Percentiles rank a stretch among this genome's conserved stretches.
These are phyloP conservation scores for Phytophthora nicotianae DNA, from an alignment of 352 stramenopile genomes.

Conservation along the genomic window DNA sequence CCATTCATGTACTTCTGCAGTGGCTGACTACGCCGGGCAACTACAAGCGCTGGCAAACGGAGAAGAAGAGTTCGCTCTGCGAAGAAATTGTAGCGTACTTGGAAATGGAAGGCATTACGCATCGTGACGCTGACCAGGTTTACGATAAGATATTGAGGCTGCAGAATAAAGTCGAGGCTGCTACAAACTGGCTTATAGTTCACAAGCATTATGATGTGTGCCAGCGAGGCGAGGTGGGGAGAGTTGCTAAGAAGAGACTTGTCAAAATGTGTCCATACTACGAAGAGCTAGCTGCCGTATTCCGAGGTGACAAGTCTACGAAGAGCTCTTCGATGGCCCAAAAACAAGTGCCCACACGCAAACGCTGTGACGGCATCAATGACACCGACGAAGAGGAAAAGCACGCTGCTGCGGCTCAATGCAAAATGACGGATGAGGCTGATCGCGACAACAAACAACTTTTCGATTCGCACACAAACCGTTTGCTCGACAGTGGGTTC, in stretches of 20 bases:
- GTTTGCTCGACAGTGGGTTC: constrained; percentile 34
- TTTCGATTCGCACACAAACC: background rate
- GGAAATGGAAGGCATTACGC: constrained; percentile 2
- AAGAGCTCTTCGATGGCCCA: background rate
- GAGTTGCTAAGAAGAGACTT: background rate
- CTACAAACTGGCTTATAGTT: constrained; percentile 8
- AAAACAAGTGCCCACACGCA: background rate
- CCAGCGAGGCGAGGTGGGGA: background rate
- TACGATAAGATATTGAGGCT: background rate
- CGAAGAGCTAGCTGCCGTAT: constrained; percentile 1
- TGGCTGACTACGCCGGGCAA: constrained; percentile 8
- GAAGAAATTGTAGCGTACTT: constrained; percentile 1
- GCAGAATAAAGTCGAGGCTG: background rate
- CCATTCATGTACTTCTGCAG: constrained; percentile 2
- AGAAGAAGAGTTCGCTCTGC: background rate
- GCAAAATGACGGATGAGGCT: background rate
- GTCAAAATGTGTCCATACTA: constrained; percentile 10
- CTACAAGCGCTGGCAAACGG: constrained; percentile 6
- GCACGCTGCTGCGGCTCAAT: background rate
- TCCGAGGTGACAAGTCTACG: background rate
- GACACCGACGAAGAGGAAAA: background rate
- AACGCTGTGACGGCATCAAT: background rate
- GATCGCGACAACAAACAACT: background rate
- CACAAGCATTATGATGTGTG: background rate
- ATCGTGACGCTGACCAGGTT: background rate